Base-by-base conservation (phyloP, 2,329 filamentous ascomycete species). In the Aureobasidium musti region DNA sequence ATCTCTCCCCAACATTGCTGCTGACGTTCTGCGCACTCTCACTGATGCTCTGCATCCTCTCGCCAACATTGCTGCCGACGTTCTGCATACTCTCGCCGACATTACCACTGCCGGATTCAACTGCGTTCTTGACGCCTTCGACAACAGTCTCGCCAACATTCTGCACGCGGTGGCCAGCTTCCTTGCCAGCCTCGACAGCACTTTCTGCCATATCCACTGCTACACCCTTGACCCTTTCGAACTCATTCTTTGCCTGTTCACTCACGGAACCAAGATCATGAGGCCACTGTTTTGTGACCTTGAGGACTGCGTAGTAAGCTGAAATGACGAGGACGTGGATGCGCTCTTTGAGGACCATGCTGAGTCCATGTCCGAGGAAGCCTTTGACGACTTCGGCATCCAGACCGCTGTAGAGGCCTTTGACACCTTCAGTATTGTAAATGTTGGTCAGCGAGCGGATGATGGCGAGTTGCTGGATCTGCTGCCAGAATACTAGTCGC, bases 301-400 rank as follows among this genome's bases (percentile, higher is more conserved):
- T 79, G n/a, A 90, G 77, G 1, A 89, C 74, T 7, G 87, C 73
- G 70, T 91, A 90, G 77, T 94, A 96, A 5, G 89, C 72, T 69
- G 86, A 86, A 67, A 96, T 85, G 66, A 96, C 86, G 19, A 88
- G 76, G 33, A 85, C 82, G 75, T 96, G 91, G 10, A 95, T 85
- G 5, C 85, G 79, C 66, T 94, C 91, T 77, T 97, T 97, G 67
- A 91, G 87, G 64, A 94, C 80, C 91, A 96, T 96, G 0, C 92
- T 94, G 61, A 92, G 84, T 0, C 92, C 92, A 73, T 97, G 92
- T 26, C 87, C 88, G 72, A 97, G 88, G 79, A 96, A 96, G 0
- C 90, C 90, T 73, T 92, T 93, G 10, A 93, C 77, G 3, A 96
- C 82, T 77, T 96, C 91, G 5, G 88, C 90, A 17, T 83, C 83